Evolutionary conservation across 2,329 filamentous ascomycete genomes (phyloP), one percentile per base, ranked within the genome.

Genomic region (Calonectria pseudoreteaudii): DNA sequence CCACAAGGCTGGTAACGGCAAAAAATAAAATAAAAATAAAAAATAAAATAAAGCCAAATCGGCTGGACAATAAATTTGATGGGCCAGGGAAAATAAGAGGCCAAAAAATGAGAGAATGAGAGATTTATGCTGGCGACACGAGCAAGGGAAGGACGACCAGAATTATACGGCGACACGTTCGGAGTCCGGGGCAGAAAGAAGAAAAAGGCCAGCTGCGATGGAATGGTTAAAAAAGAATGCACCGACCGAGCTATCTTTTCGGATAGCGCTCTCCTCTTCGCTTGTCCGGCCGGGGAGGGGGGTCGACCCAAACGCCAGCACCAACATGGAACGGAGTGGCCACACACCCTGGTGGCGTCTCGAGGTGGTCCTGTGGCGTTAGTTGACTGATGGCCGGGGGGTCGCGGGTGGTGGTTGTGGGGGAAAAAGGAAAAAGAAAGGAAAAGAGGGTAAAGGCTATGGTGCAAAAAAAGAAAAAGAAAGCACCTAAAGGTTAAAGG

Each of bases 201-300:
- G 41, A 62, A 70, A 70, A 70, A 66, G 28, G 44, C 60, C 47
- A 73, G 68, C 50, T 64, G 71, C 47, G 68, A 71, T 47, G 65
- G 66, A 69, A 74, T 71, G 72, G 47, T 71, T 67, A 71, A 73
- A 71, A 69, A 28, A 72, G 58, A 70, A 64, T 23, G 58, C 31
- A 70, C 71, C 58, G 53, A 53, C 34, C 64, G 65, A 68, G 67
- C 65, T 72, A 74, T 74, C 72, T 74, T 65, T 68, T 58, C 58
- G 67, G 67, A 65, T 71, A 68, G 47, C 50, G 44, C 56, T 65
- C 58, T 58, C 36, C 34, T 62, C 23, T 31, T 53, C 64, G 31
- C 44, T 41, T 70, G 30, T 41, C 34, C 20, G 34, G 68, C 58
- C 58, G 44, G 56, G 66, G 53, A 47, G 23, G 58, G 66, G 66